Evolutionary conservation across 371 early-diverging fungal species (phyloP), one percentile per base, ranked within the genome.

Genomic region (Syncephalastrum racemosum): DNA sequence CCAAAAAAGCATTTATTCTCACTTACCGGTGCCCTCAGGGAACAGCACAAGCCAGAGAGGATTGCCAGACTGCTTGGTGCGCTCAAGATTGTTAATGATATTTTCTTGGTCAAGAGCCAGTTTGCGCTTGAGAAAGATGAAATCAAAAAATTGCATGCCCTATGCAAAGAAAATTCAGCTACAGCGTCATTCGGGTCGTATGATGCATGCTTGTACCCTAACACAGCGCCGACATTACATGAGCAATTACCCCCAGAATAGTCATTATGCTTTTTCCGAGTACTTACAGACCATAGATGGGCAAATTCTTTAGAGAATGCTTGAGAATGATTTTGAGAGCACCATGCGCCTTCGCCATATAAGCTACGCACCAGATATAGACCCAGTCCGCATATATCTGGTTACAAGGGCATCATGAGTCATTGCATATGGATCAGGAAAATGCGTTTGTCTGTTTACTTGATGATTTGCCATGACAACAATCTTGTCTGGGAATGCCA

Each of bases 351-450:
- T 74, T 73, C 25, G 80, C 79, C 43, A 80, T 66, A 62, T 87
- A 85, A 1, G 90, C 66, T 23, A 84, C 58, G 52, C 68, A 70
- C 91, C 94, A 93, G 39, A 94, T 75, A 64, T 90, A 93, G 63
- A 90, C 84, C 92, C 93, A 94, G 70, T 94, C 95, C 42, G 89
- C 80, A 70, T 90, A 91, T 42, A 89, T 88, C 84, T 81, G 52
- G 14, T 52, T 23, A 14, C 39, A 36, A 24, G 52, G 41, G 39
- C n/a, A 23, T 10, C 36, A 31, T 31, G 36, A 31, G 36, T 31
- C 36, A 31, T 7, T 31, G 4, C 4, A 6, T 27, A 3, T 43
- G 41, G 40, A 36, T 54, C 55, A 58, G 42, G 15, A n/a, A 44
- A 14, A 7, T 23, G 18, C 5, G 7, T 31, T 19, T 15, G 6